phyloP scores from a whole-genome alignment of 495 filamentous ascomycete species.

The Xylaria castorea region DNA sequence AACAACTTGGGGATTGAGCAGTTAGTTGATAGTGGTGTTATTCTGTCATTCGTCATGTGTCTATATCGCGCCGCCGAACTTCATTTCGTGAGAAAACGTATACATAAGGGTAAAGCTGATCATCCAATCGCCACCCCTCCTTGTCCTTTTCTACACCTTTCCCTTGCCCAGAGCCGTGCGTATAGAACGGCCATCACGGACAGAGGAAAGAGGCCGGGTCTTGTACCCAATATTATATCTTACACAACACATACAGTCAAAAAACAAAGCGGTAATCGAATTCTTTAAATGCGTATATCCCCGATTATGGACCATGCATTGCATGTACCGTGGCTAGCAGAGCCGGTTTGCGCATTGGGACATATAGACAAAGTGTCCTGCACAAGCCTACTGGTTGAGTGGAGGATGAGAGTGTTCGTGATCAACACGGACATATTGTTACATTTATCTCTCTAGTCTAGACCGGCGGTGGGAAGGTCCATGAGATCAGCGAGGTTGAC shows the following conservation, averaged over 20 bases:
- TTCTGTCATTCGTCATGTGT: conserved; percentile 38
- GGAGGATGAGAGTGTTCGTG: conserved; percentile 29
- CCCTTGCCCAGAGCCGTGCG: conserved; percentile 13
- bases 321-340: conserved; percentile 10
- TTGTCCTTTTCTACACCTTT: conserved; percentile 21
- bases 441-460: conserved; percentile 45
- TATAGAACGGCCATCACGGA: conserved; percentile 8
- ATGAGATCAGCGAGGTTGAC: conserved; percentile 39
- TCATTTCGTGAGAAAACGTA: conserved; percentile 30
- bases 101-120: conserved; percentile 25
- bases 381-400: conserved; percentile 30
- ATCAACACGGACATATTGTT: conserved; percentile 21
- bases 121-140: conserved; percentile 19
- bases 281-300: conserved; percentile 15
- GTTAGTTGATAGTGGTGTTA: conserved; percentile 28
- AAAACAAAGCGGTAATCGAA: conserved; percentile 12
- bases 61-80: conserved; percentile 37
- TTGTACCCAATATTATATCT: conserved; percentile 28
- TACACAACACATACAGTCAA: conserved; percentile 29
- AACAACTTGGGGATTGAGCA: conserved; percentile 11
- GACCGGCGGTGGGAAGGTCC: conserved; percentile 49
- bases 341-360: conserved; percentile 2
- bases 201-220: conserved; percentile 14
- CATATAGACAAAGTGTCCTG: conserved; percentile 4
- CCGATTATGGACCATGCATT: conserved; percentile 18